Evolutionary conservation across 257 asterid genomes (phyloP), one percentile per base, ranked within the genome.

Genomic region (Echium plantagineum): DNA sequence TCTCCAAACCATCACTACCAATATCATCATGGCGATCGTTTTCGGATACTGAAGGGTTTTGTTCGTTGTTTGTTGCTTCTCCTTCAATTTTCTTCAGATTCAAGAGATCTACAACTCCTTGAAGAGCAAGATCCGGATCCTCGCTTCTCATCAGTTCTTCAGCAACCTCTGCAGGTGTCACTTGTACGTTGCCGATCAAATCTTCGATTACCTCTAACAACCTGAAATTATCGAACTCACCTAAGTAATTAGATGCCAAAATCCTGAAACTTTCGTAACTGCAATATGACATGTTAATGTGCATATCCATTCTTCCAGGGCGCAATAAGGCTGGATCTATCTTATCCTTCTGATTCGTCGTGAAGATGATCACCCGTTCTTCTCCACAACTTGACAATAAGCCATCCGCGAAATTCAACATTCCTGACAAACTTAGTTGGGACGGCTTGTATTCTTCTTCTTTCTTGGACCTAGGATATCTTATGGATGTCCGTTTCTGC

Each of bases 341-440:
- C 66, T 63, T 75, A 0, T 81, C 94, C 28, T 31, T 78, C 71
- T 85, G 78, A 68, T 85, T 82, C 0, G 89, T 80, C 0, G 89
- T 85, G 73, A 85, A 85, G 0, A 79, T 58, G 42, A 85, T 77
- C 60, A 85, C 69, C 35, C 88, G 63, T 49, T 85, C 86, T 61
- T 83, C 90, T 20, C 90, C 94, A 52, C 76, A 69, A 72, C 85
- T 76, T 18, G 94, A 82, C 90, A 85, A 80, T 55, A 85, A 18
- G 55, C 94, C 90, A 15, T 85, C 94, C 7, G 75, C 67, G 76
- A 82, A 85, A 57, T 85, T 85, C 38, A 85, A 78, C 47, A 82
- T 52, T 42, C 94, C 90, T 1, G 90, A 85, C 54, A 85, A 63
- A 5, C 88, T 85, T 4, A 85, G 72, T 90, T 85, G 48, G 13